A percentile compares a stretch with the other conserved stretches of the same genome.
Evolutionary conservation across 2,329 filamentous ascomycete genomes (phyloP).

Genomic region (Cladobotryum mycophilum): DNA sequence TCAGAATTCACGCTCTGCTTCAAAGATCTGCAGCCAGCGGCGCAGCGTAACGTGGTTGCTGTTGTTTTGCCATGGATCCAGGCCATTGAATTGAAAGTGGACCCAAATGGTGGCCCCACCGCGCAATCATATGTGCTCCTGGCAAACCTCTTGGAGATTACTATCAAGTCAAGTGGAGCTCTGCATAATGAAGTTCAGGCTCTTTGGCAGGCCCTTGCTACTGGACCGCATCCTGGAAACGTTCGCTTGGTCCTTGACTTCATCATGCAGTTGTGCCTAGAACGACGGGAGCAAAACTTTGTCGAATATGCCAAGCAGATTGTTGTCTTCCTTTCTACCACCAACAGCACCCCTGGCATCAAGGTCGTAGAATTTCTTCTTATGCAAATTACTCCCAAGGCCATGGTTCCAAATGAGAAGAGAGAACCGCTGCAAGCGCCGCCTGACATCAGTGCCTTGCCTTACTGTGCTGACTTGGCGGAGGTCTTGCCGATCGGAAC

Average conservation of each 20-base stretch:
- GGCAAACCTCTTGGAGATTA: slow-evolving; percentile 92
- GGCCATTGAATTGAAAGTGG: slow-evolving; percentile 83
- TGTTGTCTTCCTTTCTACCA: slow-evolving; percentile 90
- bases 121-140: slow-evolving; percentile 90
- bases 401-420: slow-evolving; percentile 94
- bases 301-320: slow-evolving; percentile 98
- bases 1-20: slow-evolving; percentile 94
- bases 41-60: slow-evolving; percentile 89
- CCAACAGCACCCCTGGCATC: slow-evolving; percentile 62
- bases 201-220: slow-evolving; percentile 92
- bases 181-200: slow-evolving; percentile 96
- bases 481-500: slow-evolving; percentile 77
- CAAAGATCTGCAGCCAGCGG: slow-evolving; percentile 73
- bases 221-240: slow-evolving; percentile 86
- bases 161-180: slow-evolving; percentile 80
- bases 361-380: slow-evolving; percentile 93
- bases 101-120: slow-evolving; percentile 85
- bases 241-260: slow-evolving; percentile 93
- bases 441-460: slow-evolving; percentile 66
- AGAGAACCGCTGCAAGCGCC: slow-evolving; percentile 61
- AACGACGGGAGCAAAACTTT: slow-evolving; percentile 94
- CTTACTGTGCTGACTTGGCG: slow-evolving; percentile 82
- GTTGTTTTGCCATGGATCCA: slow-evolving; percentile 96
- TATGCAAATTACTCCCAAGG: slow-evolving; percentile 84
- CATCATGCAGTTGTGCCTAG: slow-evolving; percentile 88